Base-by-base conservation (phyloP, 805 yeast species). In the Jamesozyma piceae region DNA sequence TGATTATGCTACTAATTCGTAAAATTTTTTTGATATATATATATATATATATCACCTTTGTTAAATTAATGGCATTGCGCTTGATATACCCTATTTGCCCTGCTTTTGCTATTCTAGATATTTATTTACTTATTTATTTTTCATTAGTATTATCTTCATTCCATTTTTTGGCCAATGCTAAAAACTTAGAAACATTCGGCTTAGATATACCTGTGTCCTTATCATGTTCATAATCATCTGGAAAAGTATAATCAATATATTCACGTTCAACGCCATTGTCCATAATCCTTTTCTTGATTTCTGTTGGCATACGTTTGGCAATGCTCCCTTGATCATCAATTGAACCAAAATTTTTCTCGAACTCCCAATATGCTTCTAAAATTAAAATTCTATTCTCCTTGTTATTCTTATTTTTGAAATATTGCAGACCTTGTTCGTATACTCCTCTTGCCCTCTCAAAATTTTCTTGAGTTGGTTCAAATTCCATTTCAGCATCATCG, bases 261-360 rank as follows among this genome's bases (percentile, higher is more conserved):
- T 79, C 86, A 45, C 73, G 71, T 43, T 73, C 73, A 2, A 68
- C 54, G 2, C 75, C 80, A 50, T 71, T 68, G 5, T 49, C 49
- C 2, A 33, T 13, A 4, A n/a, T 41, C 17, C 31, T 45, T 27
- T 38, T 42, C 48, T 69, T 75, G 17, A 73, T 72, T 10, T 72
- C 53, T 6, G 66, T 62, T 1, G 95, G 95, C 37, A 76, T 55
- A 48, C 79, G 72, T 22, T 59, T 58, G 8, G 56, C 56, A 4
- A 80, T 69, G 5, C 45, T 48, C 2, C 53, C 56, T 13, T 64
- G 48, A 0, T 73, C 50, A 5, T 63, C 67, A 0, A 45, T 57
- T 27, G 65, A 58, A 0, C 95, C 95, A 55, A 86, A 76, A 2
- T 58, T 59, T 33, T 62, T 51, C 52, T 87, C 95, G 61, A 83